phyloP scores from a whole-genome alignment of 768 basidiomycete species.

The Mycena galopus region DNA sequence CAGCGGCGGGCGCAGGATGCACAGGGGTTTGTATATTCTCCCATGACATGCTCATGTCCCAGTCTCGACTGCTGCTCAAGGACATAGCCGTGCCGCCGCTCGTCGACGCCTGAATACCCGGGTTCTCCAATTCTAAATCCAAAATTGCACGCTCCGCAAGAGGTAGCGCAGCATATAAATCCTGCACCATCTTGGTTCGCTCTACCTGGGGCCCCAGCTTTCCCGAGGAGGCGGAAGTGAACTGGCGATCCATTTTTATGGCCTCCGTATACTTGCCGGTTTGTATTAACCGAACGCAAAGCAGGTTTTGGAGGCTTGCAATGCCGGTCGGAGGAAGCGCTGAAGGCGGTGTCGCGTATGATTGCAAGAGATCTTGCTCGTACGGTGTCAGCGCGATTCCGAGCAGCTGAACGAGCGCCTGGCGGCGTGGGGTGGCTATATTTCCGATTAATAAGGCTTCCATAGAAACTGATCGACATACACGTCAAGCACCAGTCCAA shows the following conservation, averaged over 20 bases:
- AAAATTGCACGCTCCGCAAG: conserved; percentile 72
- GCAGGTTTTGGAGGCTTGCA: conserved; percentile 79
- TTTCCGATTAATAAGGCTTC: background rate
- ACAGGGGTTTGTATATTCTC: conserved; percentile 60
- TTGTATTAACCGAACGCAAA: conserved; percentile 83
- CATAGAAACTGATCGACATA: conserved; percentile 54
- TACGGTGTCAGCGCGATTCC: conserved; percentile 73
- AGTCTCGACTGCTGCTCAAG: conserved; percentile 28
- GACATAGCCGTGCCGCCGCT: conserved; percentile 4
- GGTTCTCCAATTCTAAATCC: conserved; percentile 67
- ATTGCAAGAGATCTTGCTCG: conserved; percentile 71
- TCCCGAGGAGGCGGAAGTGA: conserved; percentile 59
- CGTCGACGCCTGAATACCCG: conserved; percentile 24
- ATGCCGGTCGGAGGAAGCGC: conserved; percentile 62
- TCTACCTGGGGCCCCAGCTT: conserved; percentile 54
- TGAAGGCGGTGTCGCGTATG: conserved; percentile 68
- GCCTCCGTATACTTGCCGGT: conserved; percentile 79
- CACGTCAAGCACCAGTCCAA: conserved; percentile 79
- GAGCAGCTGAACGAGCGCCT: conserved; percentile 72
- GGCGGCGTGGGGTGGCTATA: conserved; percentile 58
- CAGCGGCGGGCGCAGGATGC: conserved; percentile 35
- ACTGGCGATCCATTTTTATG: conserved; percentile 79
- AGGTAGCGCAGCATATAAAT: conserved; percentile 75
- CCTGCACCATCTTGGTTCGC: conserved; percentile 77
- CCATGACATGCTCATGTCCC: conserved; percentile 57